Conservation (phyloP, 1,284 basidiomycete genomes). For the Ceratobasidium sp. region DNA sequence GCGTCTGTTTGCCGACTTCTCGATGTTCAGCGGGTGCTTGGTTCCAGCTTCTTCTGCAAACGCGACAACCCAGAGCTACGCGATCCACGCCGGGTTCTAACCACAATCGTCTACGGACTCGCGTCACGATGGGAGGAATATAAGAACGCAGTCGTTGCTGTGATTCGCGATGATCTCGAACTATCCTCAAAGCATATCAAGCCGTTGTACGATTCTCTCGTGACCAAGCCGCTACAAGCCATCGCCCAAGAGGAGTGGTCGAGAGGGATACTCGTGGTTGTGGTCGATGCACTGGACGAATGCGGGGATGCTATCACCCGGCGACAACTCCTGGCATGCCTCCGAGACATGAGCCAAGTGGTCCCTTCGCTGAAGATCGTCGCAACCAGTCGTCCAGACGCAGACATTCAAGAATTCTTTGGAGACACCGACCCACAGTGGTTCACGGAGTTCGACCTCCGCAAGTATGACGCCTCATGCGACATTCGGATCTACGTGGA, state of each 20-base stretch:
- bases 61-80: slow-evolving; percentile 1
- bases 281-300: slow-evolving; percentile 41
- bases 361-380: neutral
- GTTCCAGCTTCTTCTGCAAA: slow-evolving; percentile 13
- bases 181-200: neutral
- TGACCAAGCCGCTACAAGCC: neutral
- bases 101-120: neutral
- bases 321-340: neutral
- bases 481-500: neutral
- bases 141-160: neutral
- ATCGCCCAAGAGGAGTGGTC: neutral
- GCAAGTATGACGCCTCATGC: neutral
- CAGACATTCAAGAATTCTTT: neutral
- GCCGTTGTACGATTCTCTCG: neutral
- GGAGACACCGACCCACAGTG: neutral
- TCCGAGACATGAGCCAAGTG: neutral
- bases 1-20: slow-evolving; percentile 46
- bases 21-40: neutral
- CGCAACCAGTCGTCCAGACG: slow-evolving; percentile 38
- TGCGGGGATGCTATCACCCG: slow-evolving; percentile 7
- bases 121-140: neutral
- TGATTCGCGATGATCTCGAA: neutral
- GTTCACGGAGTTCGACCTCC: neutral
- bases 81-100: neutral
- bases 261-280: neutral